phyloP scores from a whole-genome alignment of 192 early-diverging fungal genomes.

The Backusella tarrabulga region DNA sequence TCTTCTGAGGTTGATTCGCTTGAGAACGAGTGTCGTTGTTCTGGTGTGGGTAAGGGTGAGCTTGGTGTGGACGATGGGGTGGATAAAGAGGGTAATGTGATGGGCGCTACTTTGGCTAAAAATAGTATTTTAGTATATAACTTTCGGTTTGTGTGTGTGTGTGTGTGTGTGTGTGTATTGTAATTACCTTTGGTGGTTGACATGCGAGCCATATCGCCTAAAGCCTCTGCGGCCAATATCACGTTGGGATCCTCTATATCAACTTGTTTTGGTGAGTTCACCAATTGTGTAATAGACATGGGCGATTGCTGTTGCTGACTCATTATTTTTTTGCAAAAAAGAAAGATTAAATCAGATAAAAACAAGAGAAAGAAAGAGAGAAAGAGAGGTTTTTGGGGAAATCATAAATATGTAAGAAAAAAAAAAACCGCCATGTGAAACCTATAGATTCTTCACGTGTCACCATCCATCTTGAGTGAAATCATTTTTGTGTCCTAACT shows the following conservation, averaged over 20 bases:
- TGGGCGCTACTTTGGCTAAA: not conserved
- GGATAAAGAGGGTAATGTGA: slow-evolving; percentile 15
- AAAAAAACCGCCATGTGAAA: slow-evolving; percentile 13
- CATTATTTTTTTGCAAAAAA: not conserved
- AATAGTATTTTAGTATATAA: not conserved
- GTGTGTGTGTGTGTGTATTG: no score
- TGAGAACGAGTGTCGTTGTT: slow-evolving; percentile 14
- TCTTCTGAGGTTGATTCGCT: slow-evolving; percentile 16
- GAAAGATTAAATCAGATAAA: not conserved
- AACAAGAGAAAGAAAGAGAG: slow-evolving; percentile 8
- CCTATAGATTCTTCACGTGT: slow-evolving; percentile 11
- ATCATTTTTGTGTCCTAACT: not conserved
- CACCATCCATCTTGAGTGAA: not conserved
- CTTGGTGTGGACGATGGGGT: slow-evolving; percentile 24
- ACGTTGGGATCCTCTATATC: slow-evolving; percentile 36
- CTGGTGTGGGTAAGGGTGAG: slow-evolving; percentile 21
- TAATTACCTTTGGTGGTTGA: not conserved
- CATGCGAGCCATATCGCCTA: slow-evolving; percentile 30
- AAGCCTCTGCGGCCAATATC: slow-evolving; percentile 28
- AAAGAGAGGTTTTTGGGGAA: slow-evolving; percentile 8
- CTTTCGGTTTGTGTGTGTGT: no score
- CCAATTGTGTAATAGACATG: slow-evolving; percentile 29
- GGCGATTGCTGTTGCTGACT: not conserved
- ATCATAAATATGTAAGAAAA: not conserved
- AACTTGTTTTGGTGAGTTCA: slow-evolving; percentile 6